Evolutionary conservation across 352 stramenopile genomes (phyloP).

Genomic region (Phytopythium mirpurense): DNA sequence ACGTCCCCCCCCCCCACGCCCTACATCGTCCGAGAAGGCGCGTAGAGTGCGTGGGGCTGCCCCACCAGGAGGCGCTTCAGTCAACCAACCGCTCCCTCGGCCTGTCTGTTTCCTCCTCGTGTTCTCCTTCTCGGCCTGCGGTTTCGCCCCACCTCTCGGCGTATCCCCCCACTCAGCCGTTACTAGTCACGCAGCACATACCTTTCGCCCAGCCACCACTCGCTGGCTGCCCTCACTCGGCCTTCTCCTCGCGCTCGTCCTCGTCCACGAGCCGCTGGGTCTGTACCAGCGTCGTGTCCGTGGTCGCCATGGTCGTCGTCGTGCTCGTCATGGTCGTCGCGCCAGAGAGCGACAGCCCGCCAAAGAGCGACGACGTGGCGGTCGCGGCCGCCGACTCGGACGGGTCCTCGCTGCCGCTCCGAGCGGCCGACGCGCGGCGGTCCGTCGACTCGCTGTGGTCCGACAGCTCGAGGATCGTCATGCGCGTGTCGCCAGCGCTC

Average conservation of each 20-base stretch:
- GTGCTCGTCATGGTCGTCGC: conserved; percentile 10
- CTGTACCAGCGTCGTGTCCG: conserved; percentile 2
- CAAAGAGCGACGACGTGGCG: conserved; percentile 3
- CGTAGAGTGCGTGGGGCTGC: not conserved
- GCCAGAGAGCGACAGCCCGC: conserved; percentile 3
- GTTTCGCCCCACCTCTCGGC: not conserved
- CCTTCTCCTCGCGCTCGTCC: conserved; percentile 8
- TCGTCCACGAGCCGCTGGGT: conserved; percentile 1
- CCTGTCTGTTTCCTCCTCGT: not conserved
- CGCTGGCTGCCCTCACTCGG: not conserved
- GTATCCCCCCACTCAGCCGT: not conserved
- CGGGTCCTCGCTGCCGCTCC: conserved; percentile 1
- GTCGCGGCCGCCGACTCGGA: conserved; percentile 6
- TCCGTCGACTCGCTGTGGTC: conserved; percentile 18
- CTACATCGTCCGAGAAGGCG: not conserved
- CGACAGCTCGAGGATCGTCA: conserved; percentile 51
- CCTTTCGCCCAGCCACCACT: not conserved
- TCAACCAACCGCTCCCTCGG: not conserved
- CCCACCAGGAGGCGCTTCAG: too few relatives aligned
- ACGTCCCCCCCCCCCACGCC: not conserved
- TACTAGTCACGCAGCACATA: conserved; percentile 1
- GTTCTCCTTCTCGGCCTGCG: not conserved
- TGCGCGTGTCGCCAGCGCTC: conserved; percentile 23
- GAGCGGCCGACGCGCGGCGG: not conserved
- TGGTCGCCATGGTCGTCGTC: conserved; percentile 10